Percentiles rank a stretch among this genome's conserved stretches.
phyloP scores from a whole-genome alignment of 2,329 filamentous ascomycete species.

The Calcarisporium arbuscula region DNA sequence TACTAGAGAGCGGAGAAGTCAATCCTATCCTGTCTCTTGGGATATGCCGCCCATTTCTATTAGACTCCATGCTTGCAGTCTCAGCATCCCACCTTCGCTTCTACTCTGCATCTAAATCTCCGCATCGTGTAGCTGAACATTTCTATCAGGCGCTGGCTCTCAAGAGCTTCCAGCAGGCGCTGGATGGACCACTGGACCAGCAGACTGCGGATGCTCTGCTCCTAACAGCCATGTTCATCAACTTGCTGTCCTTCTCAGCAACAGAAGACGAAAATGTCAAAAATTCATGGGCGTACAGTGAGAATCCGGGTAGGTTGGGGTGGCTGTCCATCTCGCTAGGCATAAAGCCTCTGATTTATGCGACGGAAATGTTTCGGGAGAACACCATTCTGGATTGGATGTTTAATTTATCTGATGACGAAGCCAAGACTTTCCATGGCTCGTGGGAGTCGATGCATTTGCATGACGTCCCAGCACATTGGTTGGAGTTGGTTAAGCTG shows the following conservation, averaged over 20 bases:
- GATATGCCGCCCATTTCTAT: slow-evolving; percentile 12
- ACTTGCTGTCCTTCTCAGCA: slow-evolving; percentile 16
- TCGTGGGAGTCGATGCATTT: slow-evolving; percentile 8
- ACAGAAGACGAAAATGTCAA: slow-evolving; percentile 9
- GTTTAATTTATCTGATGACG: slow-evolving; percentile 11
- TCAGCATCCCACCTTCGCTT: slow-evolving; percentile 17
- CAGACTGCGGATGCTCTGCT: slow-evolving; percentile 16
- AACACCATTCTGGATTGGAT: slow-evolving; percentile 13
- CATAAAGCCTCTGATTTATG: slow-evolving; percentile 14
- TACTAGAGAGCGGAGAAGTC: slow-evolving; percentile 4
- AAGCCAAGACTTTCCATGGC: slow-evolving; percentile 8
- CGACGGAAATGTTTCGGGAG: slow-evolving; percentile 12
- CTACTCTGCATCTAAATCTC: slow-evolving; percentile 1
- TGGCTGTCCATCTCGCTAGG: slow-evolving; percentile 19
- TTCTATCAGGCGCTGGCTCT: slow-evolving; percentile 17
- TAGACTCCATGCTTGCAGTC: slow-evolving; percentile 16
- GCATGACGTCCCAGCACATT: slow-evolving; percentile 8
- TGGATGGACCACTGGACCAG: slow-evolving; percentile 12
- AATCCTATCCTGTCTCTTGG: slow-evolving; percentile 9
- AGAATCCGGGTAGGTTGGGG: slow-evolving; percentile 10
- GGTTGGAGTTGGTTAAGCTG: too few species aligned
- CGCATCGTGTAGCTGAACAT: slow-evolving; percentile 15
- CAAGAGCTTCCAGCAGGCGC: slow-evolving; percentile 13
- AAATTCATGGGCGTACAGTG: slow-evolving; percentile 15
- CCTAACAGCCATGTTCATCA: slow-evolving; percentile 17